A percentile compares a stretch with the other conserved stretches of the same genome.
These are phyloP conservation scores for Phalaenopsis aphrodite DNA, from an alignment of 106 monocot species.

Conservation along the genomic window DNA sequence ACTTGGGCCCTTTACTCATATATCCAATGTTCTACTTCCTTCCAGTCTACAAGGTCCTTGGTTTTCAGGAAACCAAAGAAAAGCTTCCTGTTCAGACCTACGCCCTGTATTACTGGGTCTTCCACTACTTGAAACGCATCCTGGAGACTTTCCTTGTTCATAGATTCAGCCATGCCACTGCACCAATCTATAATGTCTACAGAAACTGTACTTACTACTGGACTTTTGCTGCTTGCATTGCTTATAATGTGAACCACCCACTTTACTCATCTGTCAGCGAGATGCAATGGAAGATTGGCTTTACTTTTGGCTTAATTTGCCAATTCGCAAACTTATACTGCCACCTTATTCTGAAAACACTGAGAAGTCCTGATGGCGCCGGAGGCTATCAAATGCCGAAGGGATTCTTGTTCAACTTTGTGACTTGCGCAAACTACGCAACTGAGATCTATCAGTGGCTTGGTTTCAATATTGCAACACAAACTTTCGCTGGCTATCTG, in stretches of 20 bases:
- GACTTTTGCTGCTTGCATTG: conserved; percentile 79
- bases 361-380: conserved; percentile 54
- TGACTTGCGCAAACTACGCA: conserved; percentile 80
- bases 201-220: conserved; percentile 92
- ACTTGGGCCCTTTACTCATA: conserved; percentile 75
- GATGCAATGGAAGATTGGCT: conserved; percentile 70
- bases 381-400: conserved; percentile 74
- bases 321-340: conserved; percentile 83
- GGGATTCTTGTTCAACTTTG: conserved; percentile 77
- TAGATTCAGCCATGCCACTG: conserved; percentile 97
- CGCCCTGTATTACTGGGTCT: conserved; percentile 85
- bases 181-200: conserved; percentile 84
- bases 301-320: conserved; percentile 66
- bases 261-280: conserved; percentile 67
- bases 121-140: conserved; percentile 90
- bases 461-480: conserved; percentile 84
- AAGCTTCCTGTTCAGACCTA: conserved; percentile 72
- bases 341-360: conserved; percentile 67
- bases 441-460: conserved; percentile 96
- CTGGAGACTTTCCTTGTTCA: conserved; percentile 94
- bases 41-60: conserved; percentile 81
- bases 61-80: conserved; percentile 44
- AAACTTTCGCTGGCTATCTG: conserved; percentile 75
- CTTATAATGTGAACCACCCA: conserved; percentile 84
- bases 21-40: conserved; percentile 84